Base-by-base conservation (phyloP, 495 filamentous ascomycete genomes). In the Staphylotrichum tortipilum region DNA sequence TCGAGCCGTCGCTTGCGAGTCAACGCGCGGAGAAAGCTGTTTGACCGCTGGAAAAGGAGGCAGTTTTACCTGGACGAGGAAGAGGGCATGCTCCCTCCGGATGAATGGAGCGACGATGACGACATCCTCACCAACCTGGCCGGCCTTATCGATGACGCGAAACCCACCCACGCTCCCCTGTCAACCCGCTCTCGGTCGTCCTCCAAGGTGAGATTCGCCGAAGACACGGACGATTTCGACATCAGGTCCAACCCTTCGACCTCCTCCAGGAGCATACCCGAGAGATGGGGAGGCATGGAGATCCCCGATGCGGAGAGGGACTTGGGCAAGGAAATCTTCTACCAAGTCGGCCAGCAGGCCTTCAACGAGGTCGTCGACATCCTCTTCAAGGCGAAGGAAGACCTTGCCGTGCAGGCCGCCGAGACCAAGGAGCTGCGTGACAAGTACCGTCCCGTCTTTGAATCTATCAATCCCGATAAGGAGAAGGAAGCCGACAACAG, bases 301-400 rank as follows among this genome's bases (percentile, higher is more conserved):
- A 83, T 88, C 11, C 85, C 86, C 8, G 85, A 88, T 42, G 80
- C 81, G 14, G 90, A 94, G 57, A 75, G 72, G 54, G 89, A 95
- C 59, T 79, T 85, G 7, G 88, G 88, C 26, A 88, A 85, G 54
- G 92, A 97, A 58, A 80, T 95, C 14, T 70, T 97, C 7, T 95
- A 92, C 58, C 87, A 95, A 60, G 81, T 91, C 15, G 86, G 85
- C 0, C 88, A 95, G 58, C 83, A 94, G 59, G 88, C 85, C 1
- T 84, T 95, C 64, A 95, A 96, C 59, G 89, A 97, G 63, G 71
- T 97, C 4, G 77, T 98, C 5, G 87, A 95, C 61, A 72, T 81
- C 9, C 70, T 98, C 0, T 97, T 97, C 71, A 82, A 82, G 55
- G 72, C 72, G 21, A 84, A 85, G 52, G 92, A 98, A 66, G 82